Evolutionary conservation across 2,329 filamentous ascomycete species (phyloP).

Genomic region (Zasmidium angulare): DNA sequence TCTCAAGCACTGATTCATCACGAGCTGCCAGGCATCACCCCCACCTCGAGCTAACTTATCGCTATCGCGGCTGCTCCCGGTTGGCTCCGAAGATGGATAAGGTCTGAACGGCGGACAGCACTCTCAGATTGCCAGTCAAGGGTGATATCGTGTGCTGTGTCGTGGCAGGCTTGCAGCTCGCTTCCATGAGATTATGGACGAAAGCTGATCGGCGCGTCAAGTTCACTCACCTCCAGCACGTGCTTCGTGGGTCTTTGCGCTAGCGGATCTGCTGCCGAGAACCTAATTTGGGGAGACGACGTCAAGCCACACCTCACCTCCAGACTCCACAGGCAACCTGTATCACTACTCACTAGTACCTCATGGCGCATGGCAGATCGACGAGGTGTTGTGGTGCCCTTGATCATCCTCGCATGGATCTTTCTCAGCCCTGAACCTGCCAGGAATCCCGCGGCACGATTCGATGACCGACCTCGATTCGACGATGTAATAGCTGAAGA

Average conservation of each 20-base stretch:
- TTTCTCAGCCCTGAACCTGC: slow-evolving; percentile 51
- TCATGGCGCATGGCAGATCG: slow-evolving; percentile 37
- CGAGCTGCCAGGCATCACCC: neutral
- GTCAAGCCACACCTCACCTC: neutral
- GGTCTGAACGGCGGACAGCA: neutral
- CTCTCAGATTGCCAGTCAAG: too few species aligned
- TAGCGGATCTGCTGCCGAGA: slow-evolving; percentile 1
- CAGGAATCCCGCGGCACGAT: slow-evolving; percentile 31
- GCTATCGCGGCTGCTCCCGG: neutral
- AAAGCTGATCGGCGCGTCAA: too few species aligned
- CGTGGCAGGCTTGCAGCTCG: neutral
- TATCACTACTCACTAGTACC: neutral
- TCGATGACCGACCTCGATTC: slow-evolving; percentile 44
- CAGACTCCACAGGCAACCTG: neutral
- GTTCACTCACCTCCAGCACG: neutral
- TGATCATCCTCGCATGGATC: slow-evolving; percentile 55
- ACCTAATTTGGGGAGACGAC: neutral
- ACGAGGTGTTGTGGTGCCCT: slow-evolving; percentile 47
- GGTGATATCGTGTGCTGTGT: too few species aligned
- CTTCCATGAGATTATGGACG: too few species aligned
- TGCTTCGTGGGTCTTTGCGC: neutral
- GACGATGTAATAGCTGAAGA: slow-evolving; percentile 53
- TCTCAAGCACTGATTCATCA: neutral
- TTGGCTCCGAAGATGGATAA: neutral
- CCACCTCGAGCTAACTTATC: neutral